Base-by-base conservation (phyloP, 2,329 filamentous ascomycete species). In the Diaporthe sp. region DNA sequence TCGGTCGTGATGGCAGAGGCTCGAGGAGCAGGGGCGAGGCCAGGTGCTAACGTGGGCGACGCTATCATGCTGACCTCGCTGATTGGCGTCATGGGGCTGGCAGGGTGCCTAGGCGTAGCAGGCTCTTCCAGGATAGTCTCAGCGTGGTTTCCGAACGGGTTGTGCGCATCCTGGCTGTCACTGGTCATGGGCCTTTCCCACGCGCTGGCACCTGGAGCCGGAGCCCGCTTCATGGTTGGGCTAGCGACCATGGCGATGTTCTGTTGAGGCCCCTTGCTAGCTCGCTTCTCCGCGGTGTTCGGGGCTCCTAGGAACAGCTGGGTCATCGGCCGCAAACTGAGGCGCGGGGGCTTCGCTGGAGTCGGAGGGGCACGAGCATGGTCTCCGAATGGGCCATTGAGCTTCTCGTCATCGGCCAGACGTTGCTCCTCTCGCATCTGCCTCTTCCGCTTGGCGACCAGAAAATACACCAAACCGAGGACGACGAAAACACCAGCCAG, bases 281-380 rank as follows among this genome's bases (percentile, higher is more conserved):
- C 76, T 87, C 88, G 84, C 87, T 91, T 49, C 83, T 81, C 70
- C 87, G 85, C 81, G 88, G 87, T 88, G 10, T 86, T 80, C 73
- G 83, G 76, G 70, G 74, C 76, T 65, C 91, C 92, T 7, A 95
- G 94, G 53, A 94, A 88, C 84, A 98, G 96, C 80, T 97, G 92
- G 55, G 95, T 96, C 67, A 97, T 90, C 3, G 95, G 95, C 68
- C 95, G 93, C 72, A 98, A 88, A 81, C 95, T 97, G 77, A 98
- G 89, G 77, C 93, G 93, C n/a, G 95, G 95, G 60, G 95, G 92
- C 46, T 86, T 89, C 42, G 88, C 87, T 77, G 83, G 85, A 77
- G 86, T 89, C 13, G 44, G 25, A 79, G 83, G 86, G 73, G 85
- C 83, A 72, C 86, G 78, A 42, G 80, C 80, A 70, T 79, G 80